Base-by-base conservation (phyloP, 352 stramenopile genomes). In the Globisporangium cylindrosporum region DNA sequence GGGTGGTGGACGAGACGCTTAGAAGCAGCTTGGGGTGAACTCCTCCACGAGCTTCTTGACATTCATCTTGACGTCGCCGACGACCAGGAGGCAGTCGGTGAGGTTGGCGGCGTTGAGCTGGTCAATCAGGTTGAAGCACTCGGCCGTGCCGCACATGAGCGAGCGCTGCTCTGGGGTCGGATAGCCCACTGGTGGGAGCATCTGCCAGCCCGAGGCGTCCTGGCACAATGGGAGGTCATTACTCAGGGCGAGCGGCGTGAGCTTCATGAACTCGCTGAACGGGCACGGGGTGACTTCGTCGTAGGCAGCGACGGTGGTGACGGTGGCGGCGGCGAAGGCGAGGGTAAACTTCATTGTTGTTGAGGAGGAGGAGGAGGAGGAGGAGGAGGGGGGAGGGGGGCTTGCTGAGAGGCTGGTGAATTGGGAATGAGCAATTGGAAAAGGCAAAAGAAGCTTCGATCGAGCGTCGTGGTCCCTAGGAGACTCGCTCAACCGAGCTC, bases 301-400 rank as follows among this genome's bases (percentile, higher is more conserved):
- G 46, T 66, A 61, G 49, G 63, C 63, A 29, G 54, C 63, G 34
- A 56, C 63, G 38, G 41, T 29, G 25, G 18, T 18, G 63, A 68
- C 18, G 22, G 27, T n/a, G n/a, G n/a, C 34, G 63, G 63, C 53
- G 34, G 49, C 63, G 54, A 63, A 12, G 34, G 34, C 51, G 51
- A 57, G 32, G 5, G 27, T n/a, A 46, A 67, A 67, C 61, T 67
- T 58, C 61, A 67, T 67, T 24, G 51, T 64, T 20, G 32, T 3
- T 22, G 48, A 60, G 61, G 27, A 20, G n/a, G n/a, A n/a, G n/a
- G n/a, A n/a, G n/a, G n/a, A n/a, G n/a, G 32, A 27, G 48, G 4
- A 20, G 38, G 0, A 4, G 38, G 38, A 0, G 38, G 38, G 43
- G 59, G 34, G 38, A 1, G 2, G 46, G 32, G 15, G 34, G 1